Conservation (phyloP, 2,329 filamentous ascomycete species). For the Aspergillus quadricinctus region DNA sequence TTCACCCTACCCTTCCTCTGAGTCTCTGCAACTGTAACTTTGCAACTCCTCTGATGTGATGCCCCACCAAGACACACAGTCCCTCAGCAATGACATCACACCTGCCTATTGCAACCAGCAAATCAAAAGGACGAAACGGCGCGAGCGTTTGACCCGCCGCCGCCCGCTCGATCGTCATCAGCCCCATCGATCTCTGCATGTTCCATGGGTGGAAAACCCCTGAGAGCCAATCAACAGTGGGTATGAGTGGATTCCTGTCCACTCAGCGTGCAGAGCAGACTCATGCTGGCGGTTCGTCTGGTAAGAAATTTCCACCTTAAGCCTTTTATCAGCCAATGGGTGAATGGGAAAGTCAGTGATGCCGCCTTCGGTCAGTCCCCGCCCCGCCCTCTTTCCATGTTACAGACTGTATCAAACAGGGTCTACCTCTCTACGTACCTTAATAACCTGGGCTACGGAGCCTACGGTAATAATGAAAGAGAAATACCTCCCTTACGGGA, state of each 20-base stretch:
- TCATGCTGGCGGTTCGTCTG: conserved; percentile 13
- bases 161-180: conserved; percentile 28
- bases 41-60: neutral
- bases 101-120: neutral
- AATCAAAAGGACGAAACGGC: conserved; percentile 16
- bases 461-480: neutral
- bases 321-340: neutral
- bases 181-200: conserved; percentile 28
- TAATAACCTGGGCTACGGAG: too few species aligned
- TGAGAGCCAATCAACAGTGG: conserved; percentile 17
- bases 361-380: neutral
- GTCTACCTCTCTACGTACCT: neutral
- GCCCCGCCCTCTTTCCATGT: neutral
- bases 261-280: conserved; percentile 19
- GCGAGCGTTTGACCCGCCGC: conserved; percentile 25
- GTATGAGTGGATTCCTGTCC: conserved; percentile 16
- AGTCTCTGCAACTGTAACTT: neutral
- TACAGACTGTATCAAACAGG: neutral
- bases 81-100: conserved; percentile 26
- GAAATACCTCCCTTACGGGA: neutral
- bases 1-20: too few species aligned
- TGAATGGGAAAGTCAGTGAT: neutral
- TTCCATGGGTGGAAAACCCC: conserved; percentile 21
- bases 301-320: neutral
- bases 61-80: neutral